Conservation (phyloP, 176 grass and related monocot species). For the Juncus inflexus region DNA sequence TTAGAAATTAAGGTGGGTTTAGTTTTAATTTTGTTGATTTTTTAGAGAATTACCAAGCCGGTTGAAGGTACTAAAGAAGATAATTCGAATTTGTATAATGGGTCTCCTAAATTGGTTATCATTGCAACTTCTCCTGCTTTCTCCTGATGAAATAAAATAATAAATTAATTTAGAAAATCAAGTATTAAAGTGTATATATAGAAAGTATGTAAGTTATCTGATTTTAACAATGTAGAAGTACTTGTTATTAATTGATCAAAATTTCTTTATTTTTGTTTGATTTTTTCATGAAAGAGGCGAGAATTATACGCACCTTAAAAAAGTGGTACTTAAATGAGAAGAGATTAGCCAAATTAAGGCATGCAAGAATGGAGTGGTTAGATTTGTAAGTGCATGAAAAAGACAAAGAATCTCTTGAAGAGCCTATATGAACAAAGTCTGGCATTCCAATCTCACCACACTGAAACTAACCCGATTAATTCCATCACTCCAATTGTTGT, state of each 20-base stretch:
- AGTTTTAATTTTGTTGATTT: slow-evolving; percentile 2
- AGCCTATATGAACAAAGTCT: slow-evolving; percentile 39
- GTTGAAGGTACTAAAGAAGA: slow-evolving; percentile 66
- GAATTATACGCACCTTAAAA: slow-evolving; percentile 37
- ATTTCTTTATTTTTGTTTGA: too few species aligned
- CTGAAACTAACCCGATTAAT: slow-evolving; percentile 43
- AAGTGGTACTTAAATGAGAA: slow-evolving; percentile 40
- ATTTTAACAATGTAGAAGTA: too few species aligned
- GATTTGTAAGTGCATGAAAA: slow-evolving; percentile 44
- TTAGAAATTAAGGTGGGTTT: not conserved
- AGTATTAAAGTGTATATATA: too few species aligned
- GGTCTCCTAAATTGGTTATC: slow-evolving; percentile 63
- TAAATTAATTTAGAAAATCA: too few species aligned
- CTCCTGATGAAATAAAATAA: slow-evolving; percentile 43
- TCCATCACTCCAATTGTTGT: not conserved
- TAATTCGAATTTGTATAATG: slow-evolving; percentile 77
- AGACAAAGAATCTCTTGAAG: slow-evolving; percentile 35
- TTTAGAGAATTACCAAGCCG: slow-evolving; percentile 50
- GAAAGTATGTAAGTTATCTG: too few species aligned
- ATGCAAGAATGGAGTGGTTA: slow-evolving; percentile 35
- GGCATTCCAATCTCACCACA: slow-evolving; percentile 30
- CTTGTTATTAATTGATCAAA: too few species aligned
- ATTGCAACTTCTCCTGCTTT: slow-evolving; percentile 66
- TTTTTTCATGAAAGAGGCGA: too few species aligned
- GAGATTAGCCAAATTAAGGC: slow-evolving; percentile 33